These are phyloP conservation scores for Skeletonema grethae DNA, from an alignment of 108 stramenopile species.

Conservation along the genomic window DNA sequence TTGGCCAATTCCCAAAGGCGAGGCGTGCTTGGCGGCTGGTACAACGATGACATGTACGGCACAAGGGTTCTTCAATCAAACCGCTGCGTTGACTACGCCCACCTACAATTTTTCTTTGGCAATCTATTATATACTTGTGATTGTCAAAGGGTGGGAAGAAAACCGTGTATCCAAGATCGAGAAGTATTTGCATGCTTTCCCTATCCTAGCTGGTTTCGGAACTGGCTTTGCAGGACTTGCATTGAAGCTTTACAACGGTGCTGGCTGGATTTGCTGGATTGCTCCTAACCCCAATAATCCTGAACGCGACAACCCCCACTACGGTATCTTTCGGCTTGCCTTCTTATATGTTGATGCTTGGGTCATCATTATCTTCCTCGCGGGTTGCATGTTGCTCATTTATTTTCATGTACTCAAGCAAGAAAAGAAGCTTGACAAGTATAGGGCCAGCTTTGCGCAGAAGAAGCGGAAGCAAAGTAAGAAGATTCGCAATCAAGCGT, in stretches of 20 bases:
- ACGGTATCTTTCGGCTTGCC: conserved; percentile 7
- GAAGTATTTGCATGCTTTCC: conserved; percentile 12
- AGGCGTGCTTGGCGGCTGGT: conserved; percentile 10
- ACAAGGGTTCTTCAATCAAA: conserved; percentile 30
- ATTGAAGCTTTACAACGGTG: conserved; percentile 8
- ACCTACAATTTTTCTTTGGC: conserved; percentile 30
- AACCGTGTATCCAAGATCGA: conserved; percentile 5
- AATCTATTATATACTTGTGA: conserved; percentile 32
- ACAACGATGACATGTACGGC: conserved; percentile 24
- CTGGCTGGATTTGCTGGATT: conserved; percentile 17
- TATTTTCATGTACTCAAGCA: conserved; percentile 16
- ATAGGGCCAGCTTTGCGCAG: neutral
- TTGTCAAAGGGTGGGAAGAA: conserved; percentile 28
- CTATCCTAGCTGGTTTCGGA: conserved; percentile 7
- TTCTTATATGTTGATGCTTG: conserved; percentile 14
- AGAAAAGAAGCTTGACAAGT: conserved; percentile 10
- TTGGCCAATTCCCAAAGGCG: conserved; percentile 17
- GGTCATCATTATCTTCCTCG: conserved; percentile 13
- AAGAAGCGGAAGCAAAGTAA: conserved; percentile 6
- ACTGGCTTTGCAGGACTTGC: conserved; percentile 18
- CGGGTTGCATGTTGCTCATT: conserved; percentile 8
- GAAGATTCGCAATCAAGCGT: conserved; percentile 21
- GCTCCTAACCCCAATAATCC: neutral
- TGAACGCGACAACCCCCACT: neutral
- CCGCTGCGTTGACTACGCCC: conserved; percentile 13